phyloP scores from a whole-genome alignment of 208 protist species.

The Wallacemonas sp. region DNA sequence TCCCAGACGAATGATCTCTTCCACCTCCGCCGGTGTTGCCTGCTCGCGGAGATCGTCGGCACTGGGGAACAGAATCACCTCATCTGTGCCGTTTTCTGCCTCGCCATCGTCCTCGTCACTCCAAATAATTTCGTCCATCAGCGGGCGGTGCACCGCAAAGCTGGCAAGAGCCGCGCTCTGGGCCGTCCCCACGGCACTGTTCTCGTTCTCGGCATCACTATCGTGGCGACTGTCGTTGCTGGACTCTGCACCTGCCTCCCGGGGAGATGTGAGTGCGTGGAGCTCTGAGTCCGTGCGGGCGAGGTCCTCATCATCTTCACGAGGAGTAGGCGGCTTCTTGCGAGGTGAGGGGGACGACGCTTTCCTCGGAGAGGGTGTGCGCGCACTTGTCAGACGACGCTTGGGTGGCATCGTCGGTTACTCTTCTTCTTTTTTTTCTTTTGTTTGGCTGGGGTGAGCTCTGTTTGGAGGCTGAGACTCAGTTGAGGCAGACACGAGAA shows the following conservation, averaged over 20 bases:
- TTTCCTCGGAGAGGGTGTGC: conserved; percentile 11
- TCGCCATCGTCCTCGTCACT: conserved; percentile 43
- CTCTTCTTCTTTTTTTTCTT: too few species aligned
- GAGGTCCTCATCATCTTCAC: neutral
- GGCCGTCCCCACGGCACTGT: neutral
- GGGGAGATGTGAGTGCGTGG: conserved; percentile 2
- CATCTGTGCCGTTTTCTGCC: conserved; percentile 22
- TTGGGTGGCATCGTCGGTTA: conserved; percentile 50
- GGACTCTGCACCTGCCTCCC: neutral
- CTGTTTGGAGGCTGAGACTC: too few species aligned
- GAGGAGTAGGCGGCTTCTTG: neutral
- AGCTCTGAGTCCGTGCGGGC: neutral
- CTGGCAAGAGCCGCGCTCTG: neutral
- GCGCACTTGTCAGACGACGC: conserved; percentile 27
- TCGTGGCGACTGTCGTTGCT: neutral
- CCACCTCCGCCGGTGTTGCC: neutral
- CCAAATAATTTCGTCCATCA: conserved; percentile 75
- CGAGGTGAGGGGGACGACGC: neutral
- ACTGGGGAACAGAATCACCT: conserved; percentile 82
- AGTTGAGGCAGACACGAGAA: too few species aligned
- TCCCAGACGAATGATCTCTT: conserved; percentile 63
- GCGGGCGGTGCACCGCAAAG: conserved; percentile 12
- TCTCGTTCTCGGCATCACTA: neutral
- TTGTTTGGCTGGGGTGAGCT: too few species aligned
- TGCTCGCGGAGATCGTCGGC: conserved; percentile 53